Base-by-base conservation (phyloP, 2,329 filamentous ascomycete genomes). In the Ophiognomonia clavigignenti-juglandacearum region DNA sequence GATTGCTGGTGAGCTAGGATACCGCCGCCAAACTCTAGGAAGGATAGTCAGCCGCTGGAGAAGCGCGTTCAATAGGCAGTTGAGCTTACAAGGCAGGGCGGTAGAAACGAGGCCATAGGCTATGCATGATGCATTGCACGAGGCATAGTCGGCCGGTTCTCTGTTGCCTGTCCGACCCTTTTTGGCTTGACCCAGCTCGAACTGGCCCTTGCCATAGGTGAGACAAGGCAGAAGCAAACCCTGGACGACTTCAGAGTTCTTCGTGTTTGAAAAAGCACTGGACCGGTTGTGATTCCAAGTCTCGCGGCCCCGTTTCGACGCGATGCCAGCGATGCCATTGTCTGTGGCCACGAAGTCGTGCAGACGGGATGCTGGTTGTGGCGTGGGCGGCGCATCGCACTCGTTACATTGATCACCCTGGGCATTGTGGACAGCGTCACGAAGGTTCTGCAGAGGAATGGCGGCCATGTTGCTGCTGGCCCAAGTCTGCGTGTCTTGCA, bases 201-300 rank as follows among this genome's bases (percentile, higher is more conserved):
- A 39, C 10, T 48, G 36, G 14, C 43, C 24, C 23, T 46, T 46
- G 7, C 50, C 50, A 19, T 49, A 52, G n/a, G 50, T 49, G n/a
- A 52, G 14, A 16, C 50, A 52, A 9, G 50, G 50, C 16, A 48
- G 39, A 4, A 52, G n/a, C 18, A 49, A n/a, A 20, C 50, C 50
- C 20, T 49, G 34, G 13, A 35, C 39, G 19, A 29, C 50, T 14
- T 49, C 46, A 3, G 42, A 40, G 13, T 49, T 46, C 38, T 52
- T 39, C n/a, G 32, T n/a, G n/a, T 34, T 36, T 13, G 40, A 49
- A n/a, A 48, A 20, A 14, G 50, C 50, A 34, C 43, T 40, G 23
- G 19, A 29, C 18, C 46, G 46, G 19, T 24, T 23, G 42, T 49
- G 20, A 16, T 49, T 38, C 39, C 24, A 40, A n/a, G n/a, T 16